Conservation (phyloP, 2,329 filamentous ascomycete genomes). For the Colletotrichum echinochloae region DNA sequence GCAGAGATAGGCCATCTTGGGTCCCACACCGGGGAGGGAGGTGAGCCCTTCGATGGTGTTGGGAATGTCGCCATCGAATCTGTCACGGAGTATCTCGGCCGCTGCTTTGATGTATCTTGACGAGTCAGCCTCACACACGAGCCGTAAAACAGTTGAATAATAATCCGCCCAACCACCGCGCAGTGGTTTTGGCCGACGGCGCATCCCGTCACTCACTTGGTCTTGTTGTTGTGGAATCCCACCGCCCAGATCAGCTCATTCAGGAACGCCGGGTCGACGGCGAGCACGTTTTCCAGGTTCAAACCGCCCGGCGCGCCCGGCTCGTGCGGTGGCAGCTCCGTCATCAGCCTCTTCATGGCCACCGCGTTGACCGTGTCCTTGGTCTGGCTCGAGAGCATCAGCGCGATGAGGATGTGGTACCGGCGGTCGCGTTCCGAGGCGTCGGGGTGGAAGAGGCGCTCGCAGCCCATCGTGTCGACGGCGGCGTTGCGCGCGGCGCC, state of each 20-base stretch:
- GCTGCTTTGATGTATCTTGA: slow-evolving; percentile 75
- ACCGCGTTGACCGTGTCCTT: slow-evolving; percentile 91
- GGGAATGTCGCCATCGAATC: slow-evolving; percentile 82
- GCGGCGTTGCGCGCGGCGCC: slow-evolving; percentile 77
- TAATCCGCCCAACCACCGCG: not conserved
- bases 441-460: slow-evolving; percentile 71
- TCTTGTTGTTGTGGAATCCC: slow-evolving; percentile 96
- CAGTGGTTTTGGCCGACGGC: not conserved
- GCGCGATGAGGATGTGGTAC: slow-evolving; percentile 86
- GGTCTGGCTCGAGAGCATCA: slow-evolving; percentile 94
- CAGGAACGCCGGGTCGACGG: slow-evolving; percentile 71
- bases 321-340: slow-evolving; percentile 70
- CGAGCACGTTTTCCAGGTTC: slow-evolving; percentile 81
- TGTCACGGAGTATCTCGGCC: slow-evolving; percentile 78
- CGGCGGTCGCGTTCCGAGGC: slow-evolving; percentile 70
- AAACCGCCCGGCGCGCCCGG: slow-evolving; percentile 65
- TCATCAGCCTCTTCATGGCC: slow-evolving; percentile 83
- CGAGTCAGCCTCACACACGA: not conserved
- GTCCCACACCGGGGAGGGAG: slow-evolving; percentile 86
- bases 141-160: rapidly evolving
- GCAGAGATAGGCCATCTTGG: slow-evolving; percentile 94
- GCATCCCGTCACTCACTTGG: slow-evolving; percentile 64
- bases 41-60: slow-evolving; percentile 80
- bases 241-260: slow-evolving; percentile 86
- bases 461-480: slow-evolving; percentile 98